These are phyloP conservation scores for Xylaria sp. DNA, from an alignment of 2,329 filamentous ascomycete species.

Conservation along the genomic window DNA sequence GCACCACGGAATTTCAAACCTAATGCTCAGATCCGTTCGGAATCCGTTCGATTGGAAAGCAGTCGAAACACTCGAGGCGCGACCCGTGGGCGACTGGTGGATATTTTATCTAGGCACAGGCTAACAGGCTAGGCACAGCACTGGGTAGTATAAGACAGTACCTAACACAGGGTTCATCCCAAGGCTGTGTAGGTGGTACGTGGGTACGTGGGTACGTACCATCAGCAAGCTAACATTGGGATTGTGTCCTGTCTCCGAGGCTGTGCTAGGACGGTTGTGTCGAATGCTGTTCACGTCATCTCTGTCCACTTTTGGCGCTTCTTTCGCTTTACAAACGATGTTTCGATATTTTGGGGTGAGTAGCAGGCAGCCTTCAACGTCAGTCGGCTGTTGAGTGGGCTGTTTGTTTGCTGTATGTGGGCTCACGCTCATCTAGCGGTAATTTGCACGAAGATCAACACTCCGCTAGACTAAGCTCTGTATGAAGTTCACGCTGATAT, in stretches of 20 bases:
- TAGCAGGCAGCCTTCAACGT: conserved; percentile 24
- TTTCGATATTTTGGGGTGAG: conserved; percentile 2
- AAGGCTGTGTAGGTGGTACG: conserved; percentile 8
- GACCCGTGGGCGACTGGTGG: conserved; percentile 10
- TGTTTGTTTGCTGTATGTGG: conserved; percentile 30
- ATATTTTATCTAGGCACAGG: not conserved
- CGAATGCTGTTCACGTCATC: conserved; percentile 40
- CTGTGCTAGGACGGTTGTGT: conserved; percentile 16
- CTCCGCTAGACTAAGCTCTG: conserved; percentile 20
- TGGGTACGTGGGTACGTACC: conserved; percentile 3
- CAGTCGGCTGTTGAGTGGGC: conserved; percentile 32
- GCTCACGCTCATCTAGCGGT: conserved; percentile 27
- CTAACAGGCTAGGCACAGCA: not conserved
- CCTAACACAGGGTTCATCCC: conserved; percentile 11
- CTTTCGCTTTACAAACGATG: conserved; percentile 3
- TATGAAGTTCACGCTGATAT: not conserved
- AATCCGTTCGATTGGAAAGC: conserved; percentile 15
- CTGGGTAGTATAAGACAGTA: conserved; percentile 1
- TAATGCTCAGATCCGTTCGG: conserved; percentile 13
- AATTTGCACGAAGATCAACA: conserved; percentile 24
- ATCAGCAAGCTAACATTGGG: conserved; percentile 7
- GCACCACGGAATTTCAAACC: not conserved
- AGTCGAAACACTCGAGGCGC: conserved; percentile 11
- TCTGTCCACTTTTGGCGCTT: conserved; percentile 32
- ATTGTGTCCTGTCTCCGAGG: conserved; percentile 10